Evolutionary conservation across 495 filamentous ascomycete genomes (phyloP), one percentile per base, ranked within the genome.

Genomic region (Penicillium canariense): DNA sequence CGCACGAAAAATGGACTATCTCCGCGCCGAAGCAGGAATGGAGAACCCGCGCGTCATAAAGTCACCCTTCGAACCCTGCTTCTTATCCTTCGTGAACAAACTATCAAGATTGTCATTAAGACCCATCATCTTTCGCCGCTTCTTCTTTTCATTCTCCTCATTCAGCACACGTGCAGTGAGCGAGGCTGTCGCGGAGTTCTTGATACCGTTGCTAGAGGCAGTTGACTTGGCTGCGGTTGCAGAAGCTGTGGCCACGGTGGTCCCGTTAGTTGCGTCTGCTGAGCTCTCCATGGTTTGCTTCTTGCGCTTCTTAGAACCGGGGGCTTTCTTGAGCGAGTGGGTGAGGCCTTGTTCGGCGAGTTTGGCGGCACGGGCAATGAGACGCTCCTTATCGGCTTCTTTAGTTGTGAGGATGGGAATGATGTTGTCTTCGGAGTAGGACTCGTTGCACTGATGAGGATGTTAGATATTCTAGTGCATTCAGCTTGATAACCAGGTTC

Each of bases 251-350:
- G 50, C 32, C 20, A 51, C 51, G 10, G 49, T 40, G 9, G 57
- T 26, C 11, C 31, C 53, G 49, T 14, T 45, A 11, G 35, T 15
- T 12, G 12, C 50, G 28, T 56, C 59, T 4, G 50, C 55, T 8
- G 49, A 25, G 12, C n/a, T 47, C 4, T 71, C 68, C 40, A 70
- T 68, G 26, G 66, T 73, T 42, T 74, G 59, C 74, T 89, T 84
- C 63, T 85, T 84, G 50, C 84, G 75, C 76, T 95, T 97, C 67
- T 91, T 84, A 10, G 74, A 74, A 14, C 82, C 82, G 1, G 81
- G 68, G 0, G 77, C 83, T 65, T 96, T 96, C 75, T 97, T 99
- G 34, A 97, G 72, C 7, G 87, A 88, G 67, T 99, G 94, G 15
- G 93, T 82, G 2, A 97, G 76, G 4, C 88, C 86, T 38, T 82